Percentiles rank a stretch among this genome's conserved stretches.
phyloP scores from a whole-genome alignment of 352 stramenopile genomes.

The Pythium aquatile region DNA sequence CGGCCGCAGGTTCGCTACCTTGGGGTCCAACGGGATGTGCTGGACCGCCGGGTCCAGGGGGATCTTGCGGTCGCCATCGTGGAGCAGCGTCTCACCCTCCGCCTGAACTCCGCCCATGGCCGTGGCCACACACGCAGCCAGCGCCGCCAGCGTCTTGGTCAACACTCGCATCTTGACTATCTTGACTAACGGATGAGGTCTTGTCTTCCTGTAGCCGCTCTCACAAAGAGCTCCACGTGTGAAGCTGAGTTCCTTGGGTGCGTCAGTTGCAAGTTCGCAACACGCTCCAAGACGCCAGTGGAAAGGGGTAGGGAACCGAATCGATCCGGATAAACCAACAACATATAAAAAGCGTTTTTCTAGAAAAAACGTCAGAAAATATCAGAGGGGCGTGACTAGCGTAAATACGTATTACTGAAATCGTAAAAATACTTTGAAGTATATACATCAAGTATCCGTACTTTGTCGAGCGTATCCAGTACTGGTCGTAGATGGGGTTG shows the following conservation, averaged over 20 bases:
- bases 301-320: not conserved
- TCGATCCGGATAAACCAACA: conserved; percentile 1
- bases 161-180: conserved; percentile 14
- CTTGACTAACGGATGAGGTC: not conserved
- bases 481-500: too few relatives aligned
- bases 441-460: too few relatives aligned
- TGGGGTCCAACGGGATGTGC: conserved; percentile 53
- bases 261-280: conserved; percentile 3
- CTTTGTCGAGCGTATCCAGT: too few relatives aligned
- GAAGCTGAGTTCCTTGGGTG: not conserved
- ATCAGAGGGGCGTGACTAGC: not conserved
- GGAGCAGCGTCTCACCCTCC: conserved; percentile 15
- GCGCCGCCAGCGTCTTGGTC: conserved; percentile 4
- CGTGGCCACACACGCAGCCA: conserved; percentile 1
- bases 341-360: not conserved
- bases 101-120: not conserved
- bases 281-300: not conserved
- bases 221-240: conserved; percentile 1
- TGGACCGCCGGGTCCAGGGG: conserved; percentile 60
- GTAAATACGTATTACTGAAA: not conserved
- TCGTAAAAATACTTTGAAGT: not conserved
- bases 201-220: not conserved
- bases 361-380: not conserved
- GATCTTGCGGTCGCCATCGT: conserved; percentile 53
- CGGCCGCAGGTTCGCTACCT: conserved; percentile 42